Evolutionary conservation across 2,329 filamentous ascomycete genomes (phyloP).

Genomic region (Claviceps spartinae): DNA sequence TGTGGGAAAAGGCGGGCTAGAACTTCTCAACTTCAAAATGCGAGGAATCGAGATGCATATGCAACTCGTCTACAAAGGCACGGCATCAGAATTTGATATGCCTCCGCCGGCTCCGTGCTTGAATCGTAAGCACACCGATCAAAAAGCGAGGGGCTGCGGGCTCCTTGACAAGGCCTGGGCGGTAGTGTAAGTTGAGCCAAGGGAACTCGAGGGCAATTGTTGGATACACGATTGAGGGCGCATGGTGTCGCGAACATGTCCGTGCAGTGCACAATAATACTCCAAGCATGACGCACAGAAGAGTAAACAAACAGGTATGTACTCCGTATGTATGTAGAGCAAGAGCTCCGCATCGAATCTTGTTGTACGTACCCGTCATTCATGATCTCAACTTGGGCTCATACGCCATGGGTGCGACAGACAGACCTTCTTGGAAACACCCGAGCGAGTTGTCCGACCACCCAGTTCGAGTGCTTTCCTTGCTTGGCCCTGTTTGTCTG

Average conservation of each 20-base stretch:
- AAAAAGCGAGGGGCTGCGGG: too few species aligned
- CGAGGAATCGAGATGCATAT: constrained; percentile 4
- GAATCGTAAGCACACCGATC: too few species aligned
- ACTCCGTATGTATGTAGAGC: not conserved
- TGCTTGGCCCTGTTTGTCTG: not conserved
- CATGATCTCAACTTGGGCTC: not conserved
- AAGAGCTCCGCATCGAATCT: not conserved
- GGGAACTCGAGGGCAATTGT: not conserved
- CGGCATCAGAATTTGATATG: too few species aligned
- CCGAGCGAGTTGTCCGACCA: not conserved
- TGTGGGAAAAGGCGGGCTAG: constrained; percentile 56
- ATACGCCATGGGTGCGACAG: not conserved
- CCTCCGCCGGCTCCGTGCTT: too few species aligned
- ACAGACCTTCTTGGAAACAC: not conserved
- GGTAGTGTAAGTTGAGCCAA: not conserved
- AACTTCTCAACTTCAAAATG: constrained; percentile 51
- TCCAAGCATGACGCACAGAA: not conserved
- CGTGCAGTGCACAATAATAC: not conserved
- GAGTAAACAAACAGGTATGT: not conserved
- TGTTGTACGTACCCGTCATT: not conserved
- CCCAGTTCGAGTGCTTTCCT: not conserved
- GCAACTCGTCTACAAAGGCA: not conserved
- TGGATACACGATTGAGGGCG: not conserved
- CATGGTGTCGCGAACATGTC: constrained; percentile 3
- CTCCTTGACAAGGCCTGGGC: not conserved